Evolutionary conservation across 1,284 basidiomycete genomes (phyloP), one percentile per base, ranked within the genome.

Genomic region (Malassezia furfur): DNA sequence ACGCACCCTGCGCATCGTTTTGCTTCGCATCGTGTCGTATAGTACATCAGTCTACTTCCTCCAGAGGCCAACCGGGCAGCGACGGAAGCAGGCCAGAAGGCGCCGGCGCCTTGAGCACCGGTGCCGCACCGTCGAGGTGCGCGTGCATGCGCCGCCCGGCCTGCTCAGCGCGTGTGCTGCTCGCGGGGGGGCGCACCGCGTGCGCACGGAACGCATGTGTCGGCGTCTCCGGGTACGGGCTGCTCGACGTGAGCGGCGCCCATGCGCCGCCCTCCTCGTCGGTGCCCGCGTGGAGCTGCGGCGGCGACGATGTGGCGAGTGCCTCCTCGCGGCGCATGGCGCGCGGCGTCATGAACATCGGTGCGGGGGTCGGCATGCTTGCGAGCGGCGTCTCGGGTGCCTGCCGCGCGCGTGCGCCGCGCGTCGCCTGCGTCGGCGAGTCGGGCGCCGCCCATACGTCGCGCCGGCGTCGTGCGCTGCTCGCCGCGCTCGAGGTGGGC

Each of bases 351-450:
- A 28, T 28, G 25, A 28, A 7, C 25, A 28, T 28, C 25, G 25
- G 25, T 28, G 25, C 25, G 25, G 25, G 25, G 4, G 25, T 7
- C 25, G 25, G 7, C 25, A 28, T 28, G 25, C 25, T 4, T 17
- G 36, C 36, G n/a, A 10, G 36, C 36, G 30, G 28, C 25, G 41
- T 6, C 28, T 10, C 14, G 14, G 41, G 25, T 7, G 41, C 6
- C 41, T 15, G 25, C 25, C 25, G 25, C 25, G 25, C 17, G 22
- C 41, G 53, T 7, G 41, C 48, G 22, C 47, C 31, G 39, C 47
- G 47, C 36, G 53, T 50, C 10, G 39, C 43, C 7, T 28, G 39
- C 21, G 53, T 54, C 0, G 53, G 53, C 34, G 53, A 54, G n/a
- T 54, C 53, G 28, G 47, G 47, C 46, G 6, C 31, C 32, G 30